phyloP scores from a whole-genome alignment of 2,329 filamentous ascomycete genomes.

The Cadophora malorum region DNA sequence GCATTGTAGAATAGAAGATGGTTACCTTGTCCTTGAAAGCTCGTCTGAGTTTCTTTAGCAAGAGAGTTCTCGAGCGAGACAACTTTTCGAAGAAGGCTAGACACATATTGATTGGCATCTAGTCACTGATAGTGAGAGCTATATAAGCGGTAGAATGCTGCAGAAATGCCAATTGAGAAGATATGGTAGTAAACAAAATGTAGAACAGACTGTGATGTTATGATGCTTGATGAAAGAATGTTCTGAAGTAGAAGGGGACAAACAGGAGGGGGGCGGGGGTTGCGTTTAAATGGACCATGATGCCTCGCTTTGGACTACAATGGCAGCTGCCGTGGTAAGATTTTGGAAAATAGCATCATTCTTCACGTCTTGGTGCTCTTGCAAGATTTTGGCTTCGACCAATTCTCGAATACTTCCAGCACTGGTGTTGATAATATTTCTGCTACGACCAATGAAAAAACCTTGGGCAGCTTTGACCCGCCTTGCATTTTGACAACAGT shows the following conservation, averaged over 20 bases:
- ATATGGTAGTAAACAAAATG: no score
- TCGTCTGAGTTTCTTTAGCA: constrained; percentile 20
- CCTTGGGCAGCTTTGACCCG: background rate
- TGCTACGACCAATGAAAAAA: background rate
- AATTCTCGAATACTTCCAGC: background rate
- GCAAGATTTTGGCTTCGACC: constrained; percentile 4
- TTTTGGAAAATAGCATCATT: background rate
- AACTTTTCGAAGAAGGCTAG: constrained; percentile 10
- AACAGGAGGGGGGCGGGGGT: background rate
- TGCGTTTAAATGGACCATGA: background rate
- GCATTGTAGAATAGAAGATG: background rate
- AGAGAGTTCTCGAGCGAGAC: constrained; percentile 8
- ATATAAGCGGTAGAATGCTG: no score
- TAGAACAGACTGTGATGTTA: no score
- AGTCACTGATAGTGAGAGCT: background rate
- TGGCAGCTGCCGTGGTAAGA: background rate
- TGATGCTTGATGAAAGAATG: background rate
- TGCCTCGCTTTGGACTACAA: background rate
- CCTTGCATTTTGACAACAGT: no score
- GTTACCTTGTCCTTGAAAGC: constrained; percentile 23
- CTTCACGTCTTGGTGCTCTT: background rate
- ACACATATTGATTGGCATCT: background rate
- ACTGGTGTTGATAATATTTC: background rate
- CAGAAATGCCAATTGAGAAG: no score
- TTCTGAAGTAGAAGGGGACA: background rate